Percentiles rank a stretch among this genome's conserved stretches.
These are phyloP conservation scores for Spongospora subterranea DNA, from an alignment of 208 protist species.

Conservation along the genomic window DNA sequence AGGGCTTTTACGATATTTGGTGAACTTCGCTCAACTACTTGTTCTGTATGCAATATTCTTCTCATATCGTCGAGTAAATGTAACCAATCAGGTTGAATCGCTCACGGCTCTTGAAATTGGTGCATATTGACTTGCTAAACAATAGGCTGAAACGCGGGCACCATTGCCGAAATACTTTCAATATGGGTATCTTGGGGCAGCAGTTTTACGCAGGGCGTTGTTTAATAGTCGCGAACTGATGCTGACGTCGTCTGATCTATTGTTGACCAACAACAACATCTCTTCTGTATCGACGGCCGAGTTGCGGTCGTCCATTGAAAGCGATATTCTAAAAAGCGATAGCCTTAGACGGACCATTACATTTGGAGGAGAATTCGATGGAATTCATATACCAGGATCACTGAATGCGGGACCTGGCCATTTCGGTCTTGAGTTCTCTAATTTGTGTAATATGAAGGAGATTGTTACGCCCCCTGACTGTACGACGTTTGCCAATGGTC, in stretches of 20 bases:
- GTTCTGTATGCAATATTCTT: conserved; percentile 24
- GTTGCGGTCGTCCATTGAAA: neutral
- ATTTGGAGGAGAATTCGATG: neutral
- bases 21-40: neutral
- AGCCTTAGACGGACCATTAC: neutral
- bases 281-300: neutral
- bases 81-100: neutral
- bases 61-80: neutral
- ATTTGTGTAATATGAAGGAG: neutral
- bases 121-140: neutral
- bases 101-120: neutral
- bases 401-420: neutral
- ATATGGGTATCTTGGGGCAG: neutral
- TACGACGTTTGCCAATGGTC: conserved; percentile 11
- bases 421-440: neutral
- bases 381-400: neutral
- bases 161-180: neutral
- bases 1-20: neutral
- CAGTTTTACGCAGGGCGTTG: neutral
- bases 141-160: neutral
- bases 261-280: neutral
- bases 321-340: neutral
- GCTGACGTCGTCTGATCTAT: neutral
- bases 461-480: neutral
- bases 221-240: conserved; percentile 15